Evolutionary conservation across 2,329 filamentous ascomycete genomes (phyloP).

Genomic region (Colletotrichum echinochloae): DNA sequence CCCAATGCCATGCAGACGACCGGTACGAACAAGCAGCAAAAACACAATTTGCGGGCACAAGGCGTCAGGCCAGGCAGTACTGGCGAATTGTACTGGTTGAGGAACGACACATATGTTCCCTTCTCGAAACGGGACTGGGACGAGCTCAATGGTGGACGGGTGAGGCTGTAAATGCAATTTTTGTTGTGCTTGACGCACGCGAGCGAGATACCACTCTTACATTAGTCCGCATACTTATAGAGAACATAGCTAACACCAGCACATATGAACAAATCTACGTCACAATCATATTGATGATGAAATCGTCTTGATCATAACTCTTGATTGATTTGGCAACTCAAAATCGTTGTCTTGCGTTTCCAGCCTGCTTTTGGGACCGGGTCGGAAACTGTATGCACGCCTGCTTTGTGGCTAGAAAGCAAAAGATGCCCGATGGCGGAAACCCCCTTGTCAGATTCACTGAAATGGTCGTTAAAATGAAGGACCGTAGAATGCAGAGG

Average conservation of each 20-base stretch:
- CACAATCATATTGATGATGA: neutral
- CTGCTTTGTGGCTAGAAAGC: neutral
- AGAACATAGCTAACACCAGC: conserved; percentile 2
- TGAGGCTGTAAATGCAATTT: conserved; percentile 69
- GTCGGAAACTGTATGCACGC: neutral
- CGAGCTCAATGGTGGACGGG: conserved; percentile 72
- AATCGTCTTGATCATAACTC: neutral
- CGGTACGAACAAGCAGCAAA: conserved; percentile 91
- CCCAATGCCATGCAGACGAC: conserved; percentile 73
- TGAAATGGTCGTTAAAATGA: neutral
- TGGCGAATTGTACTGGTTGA: conserved; percentile 73
- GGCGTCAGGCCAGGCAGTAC: conserved; percentile 75
- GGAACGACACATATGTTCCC: conserved; percentile 72
- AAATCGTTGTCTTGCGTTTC: neutral
- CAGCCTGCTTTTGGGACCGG: neutral
- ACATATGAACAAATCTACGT: neutral
- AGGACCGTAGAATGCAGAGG: neutral
- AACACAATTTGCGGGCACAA: conserved; percentile 76
- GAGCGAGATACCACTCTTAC: conserved; percentile 34
- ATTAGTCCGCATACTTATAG: neutral
- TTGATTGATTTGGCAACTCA: neutral
- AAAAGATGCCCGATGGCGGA: neutral
- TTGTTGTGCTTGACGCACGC: conserved; percentile 15
- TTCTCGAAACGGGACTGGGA: conserved; percentile 79
- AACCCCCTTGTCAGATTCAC: neutral